A percentile compares a stretch with the other conserved stretches of the same genome.
Evolutionary conservation across 768 basidiomycete genomes (phyloP).

Genomic region (Tulasnella sp.): DNA sequence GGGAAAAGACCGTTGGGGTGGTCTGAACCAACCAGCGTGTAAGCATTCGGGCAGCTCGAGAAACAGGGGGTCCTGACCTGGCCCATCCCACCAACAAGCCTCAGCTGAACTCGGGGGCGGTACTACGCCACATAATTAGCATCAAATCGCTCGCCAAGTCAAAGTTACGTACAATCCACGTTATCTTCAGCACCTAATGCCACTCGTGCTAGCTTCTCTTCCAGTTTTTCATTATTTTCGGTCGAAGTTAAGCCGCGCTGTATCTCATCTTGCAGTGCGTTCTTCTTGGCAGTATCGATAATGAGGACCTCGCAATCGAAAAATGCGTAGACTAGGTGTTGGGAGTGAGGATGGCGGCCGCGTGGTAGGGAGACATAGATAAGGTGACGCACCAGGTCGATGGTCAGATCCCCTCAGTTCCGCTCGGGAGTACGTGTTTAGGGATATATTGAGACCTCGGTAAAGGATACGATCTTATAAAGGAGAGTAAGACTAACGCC

Average conservation of each 20-base stretch:
- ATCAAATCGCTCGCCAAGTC: background rate
- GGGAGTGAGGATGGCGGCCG: background rate
- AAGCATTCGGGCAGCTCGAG: background rate
- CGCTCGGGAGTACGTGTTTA: slow-evolving; percentile 68
- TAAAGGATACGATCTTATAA: slow-evolving; percentile 79
- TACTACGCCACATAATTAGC: slow-evolving; percentile 33
- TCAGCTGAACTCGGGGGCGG: slow-evolving; percentile 78
- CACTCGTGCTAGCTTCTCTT: slow-evolving; percentile 55
- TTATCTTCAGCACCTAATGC: slow-evolving; percentile 19
- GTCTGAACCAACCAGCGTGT: slow-evolving; percentile 28
- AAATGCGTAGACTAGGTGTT: slow-evolving; percentile 58
- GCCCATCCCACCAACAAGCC: slow-evolving; percentile 63
- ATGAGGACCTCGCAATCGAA: slow-evolving; percentile 68
- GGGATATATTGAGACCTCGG: slow-evolving; percentile 46
- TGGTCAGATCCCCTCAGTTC: slow-evolving; percentile 91
- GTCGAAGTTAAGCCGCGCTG: slow-evolving; percentile 52
- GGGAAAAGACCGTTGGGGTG: slow-evolving; percentile 46
- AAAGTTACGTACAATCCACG: background rate
- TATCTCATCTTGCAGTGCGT: slow-evolving; percentile 52
- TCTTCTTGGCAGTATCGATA: slow-evolving; percentile 65
- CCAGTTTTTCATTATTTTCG: slow-evolving; percentile 48
- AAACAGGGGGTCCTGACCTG: slow-evolving; percentile 34
- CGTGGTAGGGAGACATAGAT: background rate
- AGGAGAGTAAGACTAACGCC: background rate
- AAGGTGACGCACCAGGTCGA: slow-evolving; percentile 52